Percentiles rank a stretch among this genome's conserved stretches.
These are phyloP conservation scores for Straminergon stramineum DNA, from an alignment of 225 moss, liverwort and hornwort species.

Conservation along the genomic window DNA sequence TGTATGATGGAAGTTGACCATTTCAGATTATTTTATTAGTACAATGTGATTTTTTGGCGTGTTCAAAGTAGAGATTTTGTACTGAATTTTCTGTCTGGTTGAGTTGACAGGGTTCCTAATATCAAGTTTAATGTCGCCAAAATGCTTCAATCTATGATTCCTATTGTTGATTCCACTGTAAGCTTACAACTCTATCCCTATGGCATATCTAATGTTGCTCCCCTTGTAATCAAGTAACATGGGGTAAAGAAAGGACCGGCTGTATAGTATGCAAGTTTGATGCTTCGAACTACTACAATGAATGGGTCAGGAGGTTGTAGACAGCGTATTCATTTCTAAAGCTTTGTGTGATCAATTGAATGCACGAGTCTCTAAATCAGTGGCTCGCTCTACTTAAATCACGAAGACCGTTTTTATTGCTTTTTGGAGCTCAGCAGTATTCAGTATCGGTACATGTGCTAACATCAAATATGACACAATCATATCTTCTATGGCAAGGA, in stretches of 20 bases:
- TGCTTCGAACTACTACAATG: neutral
- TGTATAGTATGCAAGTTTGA: neutral
- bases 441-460: neutral
- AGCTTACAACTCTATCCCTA: neutral
- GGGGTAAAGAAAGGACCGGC: neutral
- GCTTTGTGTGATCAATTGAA: neutral
- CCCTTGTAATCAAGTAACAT: neutral
- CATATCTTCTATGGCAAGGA: neutral
- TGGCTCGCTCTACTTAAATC: neutral
- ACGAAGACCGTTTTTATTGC: neutral
- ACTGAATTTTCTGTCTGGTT: neutral
- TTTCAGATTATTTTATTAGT: neutral
- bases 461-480: neutral
- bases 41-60: neutral
- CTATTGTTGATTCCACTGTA: slow-evolving; percentile 91
- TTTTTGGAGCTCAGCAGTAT: neutral
- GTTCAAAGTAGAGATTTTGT: neutral
- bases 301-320: neutral
- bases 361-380: neutral
- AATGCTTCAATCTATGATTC: slow-evolving; percentile 99
- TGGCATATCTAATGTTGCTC: neutral
- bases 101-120: slow-evolving; percentile 74
- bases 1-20: neutral
- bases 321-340: neutral
- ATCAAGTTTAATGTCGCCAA: slow-evolving; percentile 99